Evolutionary conservation across 2,329 filamentous ascomycete genomes (phyloP).

Genomic region (Calonectria leucothoes): DNA sequence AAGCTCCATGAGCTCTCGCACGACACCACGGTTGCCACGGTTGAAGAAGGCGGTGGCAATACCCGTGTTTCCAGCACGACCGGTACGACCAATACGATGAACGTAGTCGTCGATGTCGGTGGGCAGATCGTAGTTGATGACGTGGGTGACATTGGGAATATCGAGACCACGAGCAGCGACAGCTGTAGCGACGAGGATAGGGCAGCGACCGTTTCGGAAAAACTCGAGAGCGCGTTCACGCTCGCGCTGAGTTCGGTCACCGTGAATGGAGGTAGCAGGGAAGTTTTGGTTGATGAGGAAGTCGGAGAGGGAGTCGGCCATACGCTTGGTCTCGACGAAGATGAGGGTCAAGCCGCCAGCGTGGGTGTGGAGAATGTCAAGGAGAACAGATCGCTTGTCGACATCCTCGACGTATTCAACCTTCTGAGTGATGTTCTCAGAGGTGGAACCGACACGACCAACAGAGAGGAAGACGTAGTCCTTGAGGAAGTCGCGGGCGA

Average conservation of each 20-base stretch:
- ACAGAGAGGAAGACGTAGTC: slow-evolving; percentile 99
- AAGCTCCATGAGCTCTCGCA: slow-evolving; percentile 95
- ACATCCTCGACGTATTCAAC: slow-evolving; percentile 96
- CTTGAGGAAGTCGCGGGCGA: slow-evolving; percentile 97
- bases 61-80: slow-evolving; percentile 99
- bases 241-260: slow-evolving; percentile 97
- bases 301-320: slow-evolving; percentile 97
- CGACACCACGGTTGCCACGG: slow-evolving; percentile 97
- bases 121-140: slow-evolving; percentile 99
- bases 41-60: slow-evolving; percentile 99
- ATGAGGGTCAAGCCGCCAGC: slow-evolving; percentile 91
- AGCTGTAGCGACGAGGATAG: slow-evolving; percentile 95
- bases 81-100: slow-evolving; percentile 99
- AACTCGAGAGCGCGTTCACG: slow-evolving; percentile 97
- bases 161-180: slow-evolving; percentile 92
- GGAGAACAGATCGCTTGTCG: slow-evolving; percentile 97
- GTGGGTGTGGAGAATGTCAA: slow-evolving; percentile 97
- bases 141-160: slow-evolving; percentile 96
- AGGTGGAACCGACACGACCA: slow-evolving; percentile 97
- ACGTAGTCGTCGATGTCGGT: slow-evolving; percentile 99
- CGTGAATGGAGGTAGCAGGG: slow-evolving; percentile 98
- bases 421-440: slow-evolving; percentile 99
- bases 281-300: slow-evolving; percentile 99
- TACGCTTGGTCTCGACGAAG: slow-evolving; percentile 99
- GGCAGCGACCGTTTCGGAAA: slow-evolving; percentile 96